Conservation (phyloP, 345 rosid genomes). For the Eucalyptus erythrocorys region DNA sequence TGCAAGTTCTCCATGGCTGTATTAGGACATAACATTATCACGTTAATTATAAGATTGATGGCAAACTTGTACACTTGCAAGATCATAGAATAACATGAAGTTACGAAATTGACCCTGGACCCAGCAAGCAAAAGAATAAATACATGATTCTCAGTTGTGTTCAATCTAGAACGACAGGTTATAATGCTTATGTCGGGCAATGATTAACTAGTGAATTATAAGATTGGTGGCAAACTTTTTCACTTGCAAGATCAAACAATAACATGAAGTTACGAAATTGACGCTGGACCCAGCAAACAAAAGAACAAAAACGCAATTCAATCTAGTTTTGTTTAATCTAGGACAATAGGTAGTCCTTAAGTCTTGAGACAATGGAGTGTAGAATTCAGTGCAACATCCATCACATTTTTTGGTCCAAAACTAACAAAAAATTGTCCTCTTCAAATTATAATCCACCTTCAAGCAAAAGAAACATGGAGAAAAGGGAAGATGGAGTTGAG, state of each 20-base stretch:
- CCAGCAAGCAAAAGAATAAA: no score
- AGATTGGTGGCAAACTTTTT: not conserved
- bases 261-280: not conserved
- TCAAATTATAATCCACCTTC: not conserved
- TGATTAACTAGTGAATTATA: rapidly evolving
- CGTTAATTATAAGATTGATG: no score
- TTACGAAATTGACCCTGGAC: no score
- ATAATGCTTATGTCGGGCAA: no score
- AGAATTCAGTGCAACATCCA: not conserved
- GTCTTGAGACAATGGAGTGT: not conserved
- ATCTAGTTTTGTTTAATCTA: no score
- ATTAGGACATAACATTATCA: no score
- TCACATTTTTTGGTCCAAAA: not conserved
- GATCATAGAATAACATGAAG: no score
- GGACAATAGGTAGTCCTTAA: not conserved
- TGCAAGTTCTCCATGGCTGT: no score
- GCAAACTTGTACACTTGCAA: no score
- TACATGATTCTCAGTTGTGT: no score
- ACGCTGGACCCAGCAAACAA: not conserved
- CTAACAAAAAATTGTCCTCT: not conserved
- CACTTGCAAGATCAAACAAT: not conserved
- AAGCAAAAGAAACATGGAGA: not conserved
- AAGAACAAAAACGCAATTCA: not conserved
- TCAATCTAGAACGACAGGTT: no score
- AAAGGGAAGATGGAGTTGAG: not conserved